Base-by-base conservation (phyloP, 768 basidiomycete genomes). In the Inosperma sp. region DNA sequence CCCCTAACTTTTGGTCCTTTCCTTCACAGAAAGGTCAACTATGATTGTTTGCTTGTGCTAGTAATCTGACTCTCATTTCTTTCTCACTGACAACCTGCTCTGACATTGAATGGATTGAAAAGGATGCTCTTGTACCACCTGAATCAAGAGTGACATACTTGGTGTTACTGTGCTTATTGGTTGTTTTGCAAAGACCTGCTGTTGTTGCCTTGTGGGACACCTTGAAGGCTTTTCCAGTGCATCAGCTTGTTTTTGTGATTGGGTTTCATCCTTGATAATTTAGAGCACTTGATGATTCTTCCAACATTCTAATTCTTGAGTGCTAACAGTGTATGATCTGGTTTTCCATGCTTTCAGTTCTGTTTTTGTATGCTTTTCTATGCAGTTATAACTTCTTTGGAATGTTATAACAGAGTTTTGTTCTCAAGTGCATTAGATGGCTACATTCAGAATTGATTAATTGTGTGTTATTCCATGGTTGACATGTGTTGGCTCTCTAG, bases 381-480 rank as follows among this genome's bases (percentile, higher is more conserved):
- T 68, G 69, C 68, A 72, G 64, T 77, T 76, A 68, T 53, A 62
- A 57, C 58, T 72, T 65, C 72, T 59, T 31, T 59, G 74, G 76
- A 76, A 69, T 63, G 66, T 60, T 60, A 58, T 66, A 77, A 76
- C 61, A 80, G 78, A 79, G 79, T 76, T 74, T 78, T 63, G 76
- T 72, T 76, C 80, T 81, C 78, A 73, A 72, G 69, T 65, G 62
- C 70, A 65, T 62, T 50, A 53, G 52, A 52, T 54, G 40, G 57
- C 14, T 56, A 51, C 49, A 35, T 51, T 14, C 14, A 7, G n/a
- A 46, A n/a, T n/a, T n/a, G n/a, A n/a, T n/a, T n/a, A n/a, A n/a
- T n/a, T n/a, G n/a, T n/a, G n/a, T n/a, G n/a, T n/a, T n/a, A n/a
- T n/a, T n/a, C n/a, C n/a, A n/a, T n/a, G n/a, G n/a, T n/a, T n/a